Conservation (phyloP, 2,329 filamentous ascomycete genomes). For the Ophiostoma sp. region DNA sequence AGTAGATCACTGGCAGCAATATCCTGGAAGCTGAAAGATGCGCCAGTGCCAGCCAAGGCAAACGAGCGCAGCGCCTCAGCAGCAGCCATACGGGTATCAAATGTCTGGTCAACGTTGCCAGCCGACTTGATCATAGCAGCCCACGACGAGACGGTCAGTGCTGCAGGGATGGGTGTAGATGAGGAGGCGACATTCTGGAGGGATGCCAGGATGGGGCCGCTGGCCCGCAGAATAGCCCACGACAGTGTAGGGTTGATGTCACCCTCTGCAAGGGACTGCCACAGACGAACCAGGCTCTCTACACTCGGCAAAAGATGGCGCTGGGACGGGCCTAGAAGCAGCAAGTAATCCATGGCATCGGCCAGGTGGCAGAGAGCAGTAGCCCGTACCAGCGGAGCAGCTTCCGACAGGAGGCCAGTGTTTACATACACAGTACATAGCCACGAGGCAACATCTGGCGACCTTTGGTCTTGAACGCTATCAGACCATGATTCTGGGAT, state of each 20-base stretch:
- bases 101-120: slow-evolving; percentile 50
- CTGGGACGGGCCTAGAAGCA: slow-evolving; percentile 4
- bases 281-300: slow-evolving; percentile 40
- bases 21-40: not conserved
- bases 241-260: slow-evolving; percentile 44
- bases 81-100: slow-evolving; percentile 59
- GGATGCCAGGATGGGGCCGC: slow-evolving; percentile 43
- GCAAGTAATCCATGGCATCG: slow-evolving; percentile 40
- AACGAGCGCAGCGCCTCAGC: slow-evolving; percentile 51
- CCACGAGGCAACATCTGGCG: slow-evolving; percentile 29
- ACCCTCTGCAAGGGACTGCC: slow-evolving; percentile 34
- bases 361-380: slow-evolving; percentile 46
- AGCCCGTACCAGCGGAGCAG: slow-evolving; percentile 43
- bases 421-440: slow-evolving; percentile 43
- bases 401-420: slow-evolving; percentile 35
- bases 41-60: slow-evolving; percentile 30
- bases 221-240: slow-evolving; percentile 45
- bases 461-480: slow-evolving; percentile 5
- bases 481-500: slow-evolving; percentile 33
- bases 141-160: slow-evolving; percentile 37
- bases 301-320: slow-evolving; percentile 42
- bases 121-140: slow-evolving; percentile 47
- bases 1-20: slow-evolving; percentile 38
- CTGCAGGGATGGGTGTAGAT: too few species aligned
- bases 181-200: not conserved